Conservation (phyloP, 805 yeast species). For the Candida coleopterorum region DNA sequence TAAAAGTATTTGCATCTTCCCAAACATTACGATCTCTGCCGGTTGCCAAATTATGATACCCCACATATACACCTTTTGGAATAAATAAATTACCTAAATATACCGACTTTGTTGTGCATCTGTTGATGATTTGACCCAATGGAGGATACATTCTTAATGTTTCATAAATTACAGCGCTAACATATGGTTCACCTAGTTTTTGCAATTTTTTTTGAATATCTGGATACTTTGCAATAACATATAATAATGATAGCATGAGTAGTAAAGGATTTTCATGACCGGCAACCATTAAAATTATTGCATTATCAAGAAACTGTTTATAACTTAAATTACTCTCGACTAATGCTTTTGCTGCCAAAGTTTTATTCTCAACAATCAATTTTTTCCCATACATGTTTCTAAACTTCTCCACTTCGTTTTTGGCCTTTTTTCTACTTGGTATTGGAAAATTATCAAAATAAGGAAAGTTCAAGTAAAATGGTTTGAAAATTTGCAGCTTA, state of each 20-base stretch:
- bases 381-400: constrained; percentile 27
- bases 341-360: constrained; percentile 38
- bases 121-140: constrained; percentile 50
- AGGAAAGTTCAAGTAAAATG: constrained; percentile 54
- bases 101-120: constrained; percentile 36
- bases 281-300: constrained; percentile 52
- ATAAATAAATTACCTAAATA: constrained; percentile 41
- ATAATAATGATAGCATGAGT: constrained; percentile 43
- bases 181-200: constrained; percentile 6
- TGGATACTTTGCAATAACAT: constrained; percentile 40
- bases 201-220: constrained; percentile 29
- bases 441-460: constrained; percentile 43
- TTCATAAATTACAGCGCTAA: constrained; percentile 39
- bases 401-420: constrained; percentile 39
- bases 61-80: constrained; percentile 50
- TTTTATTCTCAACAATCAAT: constrained; percentile 22
- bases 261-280: constrained; percentile 64
- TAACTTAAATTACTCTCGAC: constrained; percentile 33
- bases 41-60: constrained; percentile 50
- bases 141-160: constrained; percentile 53
- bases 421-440: constrained; percentile 40
- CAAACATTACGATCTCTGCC: constrained; percentile 42
- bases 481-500: constrained; percentile 51
- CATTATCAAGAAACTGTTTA: constrained; percentile 49
- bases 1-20: constrained; percentile 40